Percentiles rank a stretch among this genome's conserved stretches.
phyloP scores from a whole-genome alignment of 768 basidiomycete genomes.

The Boletus reticuloceps region DNA sequence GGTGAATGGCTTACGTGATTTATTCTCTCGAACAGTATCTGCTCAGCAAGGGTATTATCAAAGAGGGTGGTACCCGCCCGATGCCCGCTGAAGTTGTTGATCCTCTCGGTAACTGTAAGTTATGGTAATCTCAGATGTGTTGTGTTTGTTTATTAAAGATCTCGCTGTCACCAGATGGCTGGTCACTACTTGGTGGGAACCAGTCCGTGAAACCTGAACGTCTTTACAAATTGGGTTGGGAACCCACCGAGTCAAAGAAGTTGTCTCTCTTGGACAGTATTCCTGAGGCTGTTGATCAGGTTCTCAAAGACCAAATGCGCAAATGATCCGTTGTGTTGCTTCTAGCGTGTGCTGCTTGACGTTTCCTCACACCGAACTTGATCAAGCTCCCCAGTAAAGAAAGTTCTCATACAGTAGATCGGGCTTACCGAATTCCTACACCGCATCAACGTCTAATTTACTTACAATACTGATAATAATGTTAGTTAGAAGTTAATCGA shows the following conservation, averaged over 20 bases:
- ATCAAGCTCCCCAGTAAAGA: neutral
- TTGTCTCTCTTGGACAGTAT: slow-evolving; percentile 28
- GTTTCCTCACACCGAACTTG: neutral
- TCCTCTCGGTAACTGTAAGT: slow-evolving; percentile 40
- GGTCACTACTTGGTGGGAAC: slow-evolving; percentile 41
- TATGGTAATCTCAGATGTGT: neutral
- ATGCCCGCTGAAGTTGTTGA: slow-evolving; percentile 34
- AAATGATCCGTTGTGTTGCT: neutral
- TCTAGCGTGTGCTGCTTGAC: neutral
- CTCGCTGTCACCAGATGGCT: slow-evolving; percentile 30
- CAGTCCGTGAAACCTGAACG: slow-evolving; percentile 34
- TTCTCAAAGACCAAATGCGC: slow-evolving; percentile 4
- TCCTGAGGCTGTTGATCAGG: slow-evolving; percentile 29
- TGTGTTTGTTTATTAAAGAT: neutral
- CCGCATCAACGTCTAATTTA: neutral
- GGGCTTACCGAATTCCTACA: neutral
- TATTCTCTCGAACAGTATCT: slow-evolving; percentile 25
- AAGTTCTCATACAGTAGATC: slow-evolving; percentile 2
- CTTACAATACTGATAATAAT: slow-evolving; percentile 6
- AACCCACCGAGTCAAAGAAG: slow-evolving; percentile 28
- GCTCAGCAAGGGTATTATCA: slow-evolving; percentile 33
- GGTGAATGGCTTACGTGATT: neutral
- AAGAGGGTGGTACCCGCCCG: slow-evolving; percentile 33
- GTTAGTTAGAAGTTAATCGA: slow-evolving; percentile 1
- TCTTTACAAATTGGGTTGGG: slow-evolving; percentile 41